Percentiles rank a stretch among this genome's conserved stretches.
Conservation (phyloP, 495 filamentous ascomycete species). For the Aspergillus avenaceus region DNA sequence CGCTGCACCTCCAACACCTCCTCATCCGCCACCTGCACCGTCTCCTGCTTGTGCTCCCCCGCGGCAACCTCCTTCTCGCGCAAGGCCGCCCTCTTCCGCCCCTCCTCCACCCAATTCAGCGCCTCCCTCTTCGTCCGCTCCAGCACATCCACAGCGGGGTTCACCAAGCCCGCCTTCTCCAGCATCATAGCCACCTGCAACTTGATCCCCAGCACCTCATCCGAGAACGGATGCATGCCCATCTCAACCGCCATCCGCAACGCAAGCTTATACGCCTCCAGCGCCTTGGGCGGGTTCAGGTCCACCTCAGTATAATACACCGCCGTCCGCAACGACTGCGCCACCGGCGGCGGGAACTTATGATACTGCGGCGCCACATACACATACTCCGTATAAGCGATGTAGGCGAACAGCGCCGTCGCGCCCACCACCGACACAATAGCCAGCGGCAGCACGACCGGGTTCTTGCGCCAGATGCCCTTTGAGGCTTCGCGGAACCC, state of each 20-base stretch:
- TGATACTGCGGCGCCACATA: slow-evolving; percentile 63
- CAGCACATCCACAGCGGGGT: slow-evolving; percentile 66
- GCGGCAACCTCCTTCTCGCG: slow-evolving; percentile 17
- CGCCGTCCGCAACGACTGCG: slow-evolving; percentile 74
- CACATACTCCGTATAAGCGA: slow-evolving; percentile 60
- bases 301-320: slow-evolving; percentile 79
- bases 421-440: slow-evolving; percentile 47
- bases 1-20: slow-evolving; percentile 29
- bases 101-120: slow-evolving; percentile 50
- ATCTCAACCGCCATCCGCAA: slow-evolving; percentile 63
- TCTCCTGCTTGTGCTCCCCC: slow-evolving; percentile 15
- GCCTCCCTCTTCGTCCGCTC: slow-evolving; percentile 55
- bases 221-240: slow-evolving; percentile 79
- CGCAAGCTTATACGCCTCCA: slow-evolving; percentile 78
- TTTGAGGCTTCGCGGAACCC: slow-evolving; percentile 35
- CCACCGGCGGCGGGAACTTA: slow-evolving; percentile 75
- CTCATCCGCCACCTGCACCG: slow-evolving; percentile 20
- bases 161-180: slow-evolving; percentile 64
- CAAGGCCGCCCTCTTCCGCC: slow-evolving; percentile 37
- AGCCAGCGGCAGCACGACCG: slow-evolving; percentile 40
- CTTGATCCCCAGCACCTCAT: slow-evolving; percentile 87
- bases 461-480: slow-evolving; percentile 46
- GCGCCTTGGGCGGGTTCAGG: slow-evolving; percentile 64
- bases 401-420: slow-evolving; percentile 28
- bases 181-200: slow-evolving; percentile 73